Base-by-base conservation (phyloP, 192 early-diverging fungal species). In the Spizellomyces sp. region DNA sequence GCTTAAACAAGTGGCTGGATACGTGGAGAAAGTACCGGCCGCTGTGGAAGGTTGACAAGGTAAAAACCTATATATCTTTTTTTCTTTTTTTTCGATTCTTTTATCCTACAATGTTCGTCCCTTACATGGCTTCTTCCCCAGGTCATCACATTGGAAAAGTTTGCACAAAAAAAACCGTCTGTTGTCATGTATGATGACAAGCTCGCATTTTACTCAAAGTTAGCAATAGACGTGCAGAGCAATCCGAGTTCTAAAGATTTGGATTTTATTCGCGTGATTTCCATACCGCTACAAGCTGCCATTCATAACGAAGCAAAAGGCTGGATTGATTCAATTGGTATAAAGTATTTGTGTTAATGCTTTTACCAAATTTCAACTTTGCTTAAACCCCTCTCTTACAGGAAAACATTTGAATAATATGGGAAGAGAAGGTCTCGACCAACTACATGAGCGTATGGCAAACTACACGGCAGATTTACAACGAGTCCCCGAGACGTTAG, bases 11-110 rank as follows among this genome's bases (percentile, higher is more conserved):
- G 46, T 88, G 79, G 78, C 62, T 88, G 43, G 87, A 88, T 48
- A 68, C 76, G 8, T 88, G 83, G 82, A 54, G 87, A 57, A 88
- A 88, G 70, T 88, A 87, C 48, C 68, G 81, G 45, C 87, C 87
- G 7, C 62, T 88, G 44, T 88, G 87, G 87, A 87, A 85, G 69
- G 87, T 88, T 12, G 87, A 88, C 69, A 88, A 88, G 76, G 84
- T 86, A 46, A 27, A 63, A 22, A 2, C 14, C 9, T 15, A 10
- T 55, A 9, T 6, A n/a, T 67, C 46, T 58, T 4, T 27, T 2
- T 22, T 14, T 61, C 9, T 5, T 5, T 61, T 15, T 41, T 36
- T 61, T 41, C n/a, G 17, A 5, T 61, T 61, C 14, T 22, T 67
- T 45, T 27, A n/a, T 36, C 27, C 27, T 36, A 4, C 4, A 27